Evolutionary conservation across 345 rosid genomes (phyloP), one percentile per base, ranked within the genome.

Genomic region (Cardamine chenopodiifolia): DNA sequence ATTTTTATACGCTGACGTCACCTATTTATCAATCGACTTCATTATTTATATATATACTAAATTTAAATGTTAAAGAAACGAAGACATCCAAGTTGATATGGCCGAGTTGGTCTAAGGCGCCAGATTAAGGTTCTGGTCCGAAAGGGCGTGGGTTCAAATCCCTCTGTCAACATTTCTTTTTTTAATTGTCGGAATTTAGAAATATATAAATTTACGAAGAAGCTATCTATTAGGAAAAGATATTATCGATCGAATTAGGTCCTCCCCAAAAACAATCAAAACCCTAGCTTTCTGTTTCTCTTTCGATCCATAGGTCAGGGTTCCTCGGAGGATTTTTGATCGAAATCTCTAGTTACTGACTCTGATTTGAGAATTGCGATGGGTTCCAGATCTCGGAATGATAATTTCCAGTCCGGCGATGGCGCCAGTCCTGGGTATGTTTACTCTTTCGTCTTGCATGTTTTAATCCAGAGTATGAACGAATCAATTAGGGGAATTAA

Each of bases 21-120:
- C 2, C 15, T 0, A n/a, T 5, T 11, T 1, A 1, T 4, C 17
- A 10, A 35, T 10, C 3, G 15, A 13, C 12, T 22, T 32, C 22
- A 31, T 31, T 31, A 31, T 31, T 31, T 31, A 26, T 2, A 25
- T 25, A 25, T 25, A 25, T 25, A 25, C 3, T n/a, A n/a, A n/a
- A n/a, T n/a, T n/a, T n/a, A n/a, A 25, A 25, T 3, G 26, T 25
- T 1, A 7, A 34, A 7, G 10, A 0, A 34, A 2, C 2, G 1
- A 0, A 0, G 13, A 8, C 58, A 61, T 0, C 40, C 39, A 54
- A 11, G 96, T 90, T 85, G 90, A 87, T 87, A 90, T 87, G 96
- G 94, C 97, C 91, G 97, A 89, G 97, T 92, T 88, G 94, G 97
- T 87, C 91, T 87, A 90, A 89, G 96, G 96, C 91, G 96, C 91